These are phyloP conservation scores for Coelastrella sp. DNA, from an alignment of 139 green algal species.

Conservation along the genomic window DNA sequence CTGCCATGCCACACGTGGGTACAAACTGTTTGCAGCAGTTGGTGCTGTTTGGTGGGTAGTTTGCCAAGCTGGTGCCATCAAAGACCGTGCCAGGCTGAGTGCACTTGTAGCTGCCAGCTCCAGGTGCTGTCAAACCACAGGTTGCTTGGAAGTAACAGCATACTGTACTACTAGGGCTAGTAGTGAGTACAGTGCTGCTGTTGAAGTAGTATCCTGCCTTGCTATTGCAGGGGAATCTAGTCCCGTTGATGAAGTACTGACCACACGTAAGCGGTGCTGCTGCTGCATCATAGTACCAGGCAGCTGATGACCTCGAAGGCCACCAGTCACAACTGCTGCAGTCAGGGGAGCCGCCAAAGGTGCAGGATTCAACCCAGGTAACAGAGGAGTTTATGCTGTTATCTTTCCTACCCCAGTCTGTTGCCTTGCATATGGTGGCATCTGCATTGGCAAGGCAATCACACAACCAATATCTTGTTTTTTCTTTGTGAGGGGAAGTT, in stretches of 20 bases:
- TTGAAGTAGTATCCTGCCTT: not conserved
- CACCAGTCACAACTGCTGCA: slow-evolving; percentile 28
- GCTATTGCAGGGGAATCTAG: not conserved
- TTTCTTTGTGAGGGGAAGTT: no score
- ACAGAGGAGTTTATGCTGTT: not conserved
- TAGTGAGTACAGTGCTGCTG: not conserved
- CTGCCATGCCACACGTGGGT: not conserved
- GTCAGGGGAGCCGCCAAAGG: not conserved
- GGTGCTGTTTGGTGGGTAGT: not conserved
- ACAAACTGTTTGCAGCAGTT: slow-evolving; percentile 7
- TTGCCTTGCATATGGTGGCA: not conserved
- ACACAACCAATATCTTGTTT: no score
- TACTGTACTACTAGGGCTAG: not conserved
- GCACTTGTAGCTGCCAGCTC: not conserved
- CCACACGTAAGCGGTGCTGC: not conserved
- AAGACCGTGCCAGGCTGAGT: not conserved
- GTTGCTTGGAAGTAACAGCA: slow-evolving; percentile 17
- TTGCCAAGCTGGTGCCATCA: not conserved
- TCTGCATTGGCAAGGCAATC: no score
- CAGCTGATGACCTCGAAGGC: slow-evolving; percentile 11
- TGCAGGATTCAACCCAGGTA: not conserved
- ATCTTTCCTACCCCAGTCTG: not conserved
- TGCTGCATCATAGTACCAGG: slow-evolving; percentile 5
- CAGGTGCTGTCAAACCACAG: not conserved
- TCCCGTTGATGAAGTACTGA: not conserved